These are phyloP conservation scores for Achaetomiella virescens DNA, from an alignment of 495 filamentous ascomycete genomes.

Conservation along the genomic window DNA sequence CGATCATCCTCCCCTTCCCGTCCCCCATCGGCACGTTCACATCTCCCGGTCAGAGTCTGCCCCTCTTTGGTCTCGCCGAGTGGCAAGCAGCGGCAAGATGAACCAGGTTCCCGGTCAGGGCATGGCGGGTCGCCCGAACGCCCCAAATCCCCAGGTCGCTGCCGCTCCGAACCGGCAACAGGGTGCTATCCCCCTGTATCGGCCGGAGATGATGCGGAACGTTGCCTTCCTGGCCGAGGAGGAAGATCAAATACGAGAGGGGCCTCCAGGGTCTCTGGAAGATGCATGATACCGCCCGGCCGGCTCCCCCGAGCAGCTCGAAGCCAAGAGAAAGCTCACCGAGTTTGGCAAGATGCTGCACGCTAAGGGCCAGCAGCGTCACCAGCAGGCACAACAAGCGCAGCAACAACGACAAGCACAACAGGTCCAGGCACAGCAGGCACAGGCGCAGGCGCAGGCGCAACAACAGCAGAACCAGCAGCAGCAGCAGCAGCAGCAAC, in stretches of 20 bases:
- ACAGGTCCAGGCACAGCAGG: conserved; percentile 14
- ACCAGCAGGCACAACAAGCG: conserved; percentile 22
- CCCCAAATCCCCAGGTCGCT: conserved; percentile 7
- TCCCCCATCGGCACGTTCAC: not conserved
- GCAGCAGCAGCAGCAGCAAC: conserved; percentile 12
- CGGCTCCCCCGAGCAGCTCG: conserved; percentile 50
- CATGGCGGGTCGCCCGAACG: conserved; percentile 18
- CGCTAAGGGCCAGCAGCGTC: conserved; percentile 42
- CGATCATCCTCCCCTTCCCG: not conserved
- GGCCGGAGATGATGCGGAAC: conserved; percentile 43
- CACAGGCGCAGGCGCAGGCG: conserved; percentile 8
- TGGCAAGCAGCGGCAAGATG: conserved; percentile 27
- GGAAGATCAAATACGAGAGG: conserved; percentile 57
- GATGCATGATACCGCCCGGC: conserved; percentile 51
- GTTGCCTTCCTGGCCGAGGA: conserved; percentile 45
- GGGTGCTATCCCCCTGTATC: conserved; percentile 24
- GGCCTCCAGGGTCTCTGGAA: conserved; percentile 57
- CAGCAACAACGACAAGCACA: conserved; percentile 13
- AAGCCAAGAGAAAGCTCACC: conserved; percentile 57
- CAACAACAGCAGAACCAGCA: conserved; percentile 14
- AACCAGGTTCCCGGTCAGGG: conserved; percentile 32
- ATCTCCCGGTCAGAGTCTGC: not conserved
- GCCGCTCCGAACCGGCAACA: conserved; percentile 9
- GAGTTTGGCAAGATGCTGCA: conserved; percentile 60
- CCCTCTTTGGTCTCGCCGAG: not conserved